Evolutionary conservation across 306 rosid species (phyloP).

Genomic region (Rosa multiflora): DNA sequence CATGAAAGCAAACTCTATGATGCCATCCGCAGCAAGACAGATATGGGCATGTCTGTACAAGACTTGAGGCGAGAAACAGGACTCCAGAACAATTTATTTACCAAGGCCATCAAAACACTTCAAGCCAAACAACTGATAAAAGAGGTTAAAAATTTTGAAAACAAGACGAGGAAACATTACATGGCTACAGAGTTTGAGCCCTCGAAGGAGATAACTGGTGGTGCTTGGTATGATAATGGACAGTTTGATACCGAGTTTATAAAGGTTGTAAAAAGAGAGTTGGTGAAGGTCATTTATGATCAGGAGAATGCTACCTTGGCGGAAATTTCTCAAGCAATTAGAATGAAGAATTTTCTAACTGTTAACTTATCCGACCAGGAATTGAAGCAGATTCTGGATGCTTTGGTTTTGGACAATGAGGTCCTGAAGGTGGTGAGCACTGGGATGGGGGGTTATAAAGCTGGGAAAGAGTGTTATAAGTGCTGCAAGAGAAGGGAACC

Average conservation of each 20-base stretch:
- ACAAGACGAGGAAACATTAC: conserved; percentile 67
- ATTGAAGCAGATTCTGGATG: conserved; percentile 50
- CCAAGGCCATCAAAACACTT: conserved; percentile 52
- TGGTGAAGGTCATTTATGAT: conserved; percentile 36
- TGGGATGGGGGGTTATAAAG: conserved; percentile 54
- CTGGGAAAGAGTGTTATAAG: conserved; percentile 60
- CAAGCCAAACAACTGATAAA: conserved; percentile 53
- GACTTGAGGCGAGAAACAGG: conserved; percentile 59
- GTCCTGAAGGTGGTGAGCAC: conserved; percentile 57
- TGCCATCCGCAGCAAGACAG: conserved; percentile 49
- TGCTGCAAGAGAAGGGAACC: conserved; percentile 52
- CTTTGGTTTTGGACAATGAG: conserved; percentile 63
- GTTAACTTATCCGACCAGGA: conserved; percentile 41
- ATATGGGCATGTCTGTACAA: conserved; percentile 59
- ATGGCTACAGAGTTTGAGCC: conserved; percentile 74
- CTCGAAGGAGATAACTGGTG: conserved; percentile 64
- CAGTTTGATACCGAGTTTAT: conserved; percentile 48
- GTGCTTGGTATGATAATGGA: conserved; percentile 65
- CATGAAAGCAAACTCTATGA: conserved; percentile 45
- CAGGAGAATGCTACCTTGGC: conserved; percentile 52
- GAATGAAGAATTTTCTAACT: conserved; percentile 27
- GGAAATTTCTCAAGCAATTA: conserved; percentile 37
- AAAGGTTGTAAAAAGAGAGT: conserved; percentile 34
- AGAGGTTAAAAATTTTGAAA: conserved; percentile 60
- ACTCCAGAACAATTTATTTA: conserved; percentile 38